Evolutionary conservation across 352 stramenopile species (phyloP).

Genomic region (Blastocystis sp.): DNA sequence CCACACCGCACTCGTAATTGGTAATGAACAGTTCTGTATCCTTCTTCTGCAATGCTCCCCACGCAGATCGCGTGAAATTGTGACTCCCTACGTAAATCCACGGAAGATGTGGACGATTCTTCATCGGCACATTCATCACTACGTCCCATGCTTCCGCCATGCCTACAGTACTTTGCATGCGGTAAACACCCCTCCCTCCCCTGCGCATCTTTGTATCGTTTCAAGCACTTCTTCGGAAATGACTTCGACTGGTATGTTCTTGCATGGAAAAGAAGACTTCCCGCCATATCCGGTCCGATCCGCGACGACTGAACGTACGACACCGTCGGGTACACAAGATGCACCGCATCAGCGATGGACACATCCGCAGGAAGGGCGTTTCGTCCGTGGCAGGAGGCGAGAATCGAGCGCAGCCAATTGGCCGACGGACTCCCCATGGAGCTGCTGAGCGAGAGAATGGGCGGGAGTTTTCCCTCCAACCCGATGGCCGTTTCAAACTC

Average conservation of each 20-base stretch:
- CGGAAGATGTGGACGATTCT: background rate
- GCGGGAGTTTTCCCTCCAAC: background rate
- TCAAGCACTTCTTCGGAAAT: background rate
- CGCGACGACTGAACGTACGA: background rate
- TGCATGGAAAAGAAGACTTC: background rate
- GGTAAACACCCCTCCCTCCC: background rate
- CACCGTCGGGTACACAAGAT: constrained; percentile 37
- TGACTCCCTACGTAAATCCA: constrained; percentile 54
- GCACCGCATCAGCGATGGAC: background rate
- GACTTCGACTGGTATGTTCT: background rate
- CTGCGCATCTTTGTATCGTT: background rate
- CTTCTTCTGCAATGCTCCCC: constrained; percentile 24
- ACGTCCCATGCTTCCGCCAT: background rate
- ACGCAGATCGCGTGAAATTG: constrained; percentile 44
- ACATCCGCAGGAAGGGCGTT: background rate
- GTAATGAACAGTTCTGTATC: background rate
- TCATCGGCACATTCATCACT: constrained; percentile 48
- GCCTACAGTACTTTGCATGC: constrained; percentile 26
- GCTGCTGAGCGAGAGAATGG: constrained; percentile 1
- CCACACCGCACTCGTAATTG: constrained; percentile 54
- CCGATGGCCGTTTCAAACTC: background rate
- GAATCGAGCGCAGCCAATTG: constrained; percentile 1
- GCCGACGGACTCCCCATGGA: background rate
- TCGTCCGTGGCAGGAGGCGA: background rate
- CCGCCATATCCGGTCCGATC: constrained; percentile 45